Conservation (phyloP, 2,329 filamentous ascomycete genomes). For the Clarireedia paspali region DNA sequence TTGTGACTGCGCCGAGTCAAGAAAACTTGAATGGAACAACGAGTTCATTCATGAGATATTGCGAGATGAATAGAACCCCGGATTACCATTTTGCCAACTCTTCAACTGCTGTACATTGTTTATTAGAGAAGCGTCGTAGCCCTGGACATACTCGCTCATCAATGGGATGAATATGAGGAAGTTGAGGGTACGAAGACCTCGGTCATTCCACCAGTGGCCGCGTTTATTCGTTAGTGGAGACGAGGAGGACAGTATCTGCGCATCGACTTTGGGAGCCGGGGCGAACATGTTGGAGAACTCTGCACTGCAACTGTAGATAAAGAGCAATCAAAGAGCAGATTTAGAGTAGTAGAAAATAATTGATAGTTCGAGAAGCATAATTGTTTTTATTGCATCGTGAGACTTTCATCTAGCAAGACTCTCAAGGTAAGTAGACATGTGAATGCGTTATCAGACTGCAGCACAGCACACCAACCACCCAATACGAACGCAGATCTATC, state of each 20-base stretch:
- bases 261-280: not conserved
- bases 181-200: slow-evolving; percentile 10
- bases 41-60: not conserved
- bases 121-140: slow-evolving; percentile 13
- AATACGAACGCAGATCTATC: no score
- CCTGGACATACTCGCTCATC: slow-evolving; percentile 20
- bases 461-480: no score
- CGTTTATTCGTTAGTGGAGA: slow-evolving; percentile 14
- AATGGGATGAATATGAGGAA: slow-evolving; percentile 16
- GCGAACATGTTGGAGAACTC: not conserved
- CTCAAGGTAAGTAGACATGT: no score
- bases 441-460: no score
- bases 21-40: no score
- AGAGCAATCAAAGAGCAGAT: no score
- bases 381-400: no score
- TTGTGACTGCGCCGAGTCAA: not conserved
- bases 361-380: no score
- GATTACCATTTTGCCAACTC: slow-evolving; percentile 13
- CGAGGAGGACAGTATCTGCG: not conserved
- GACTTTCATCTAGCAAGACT: no score
- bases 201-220: slow-evolving; percentile 15
- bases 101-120: slow-evolving; percentile 17
- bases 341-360: no score
- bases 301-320: no score
- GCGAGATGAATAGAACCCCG: not conserved